A percentile compares a stretch with the other conserved stretches of the same genome.
These are phyloP conservation scores for Leishmania major DNA, from an alignment of 208 protist genomes.

Conservation along the genomic window DNA sequence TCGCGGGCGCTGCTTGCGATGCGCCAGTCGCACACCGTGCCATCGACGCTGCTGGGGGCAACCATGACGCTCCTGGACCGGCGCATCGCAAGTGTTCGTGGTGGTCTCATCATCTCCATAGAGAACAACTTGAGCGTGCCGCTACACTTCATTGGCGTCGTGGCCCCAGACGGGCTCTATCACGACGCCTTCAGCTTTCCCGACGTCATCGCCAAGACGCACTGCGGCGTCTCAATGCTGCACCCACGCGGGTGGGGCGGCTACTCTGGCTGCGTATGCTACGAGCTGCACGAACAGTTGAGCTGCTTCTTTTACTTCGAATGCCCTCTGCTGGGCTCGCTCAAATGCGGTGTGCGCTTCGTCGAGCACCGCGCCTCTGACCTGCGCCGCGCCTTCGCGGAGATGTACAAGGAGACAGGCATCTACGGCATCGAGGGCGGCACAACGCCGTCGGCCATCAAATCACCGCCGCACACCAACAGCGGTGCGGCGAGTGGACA, in stretches of 20 bases:
- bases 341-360: constrained; percentile 74
- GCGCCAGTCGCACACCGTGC: constrained; percentile 54
- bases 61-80: constrained; percentile 58
- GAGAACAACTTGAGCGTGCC: constrained; percentile 56
- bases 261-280: constrained; percentile 70
- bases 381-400: constrained; percentile 34
- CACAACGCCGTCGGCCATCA: constrained; percentile 23
- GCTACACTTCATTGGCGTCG: constrained; percentile 55
- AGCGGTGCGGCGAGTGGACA: constrained; percentile 4
- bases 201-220: constrained; percentile 38
- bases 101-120: constrained; percentile 50
- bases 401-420: constrained; percentile 38
- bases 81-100: constrained; percentile 36
- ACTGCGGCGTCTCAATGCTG: constrained; percentile 62
- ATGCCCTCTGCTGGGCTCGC: constrained; percentile 54
- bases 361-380: constrained; percentile 40
- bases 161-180: constrained; percentile 48
- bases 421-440: constrained; percentile 37
- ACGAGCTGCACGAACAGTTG: constrained; percentile 51
- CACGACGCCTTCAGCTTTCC: constrained; percentile 58
- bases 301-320: constrained; percentile 80
- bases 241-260: constrained; percentile 67
- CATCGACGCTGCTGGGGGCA: constrained; percentile 43
- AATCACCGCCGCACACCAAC: constrained; percentile 1
- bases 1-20: constrained; percentile 58